Conservation (phyloP, 2,329 filamentous ascomycete species). For the Aureobasidium sp. region DNA sequence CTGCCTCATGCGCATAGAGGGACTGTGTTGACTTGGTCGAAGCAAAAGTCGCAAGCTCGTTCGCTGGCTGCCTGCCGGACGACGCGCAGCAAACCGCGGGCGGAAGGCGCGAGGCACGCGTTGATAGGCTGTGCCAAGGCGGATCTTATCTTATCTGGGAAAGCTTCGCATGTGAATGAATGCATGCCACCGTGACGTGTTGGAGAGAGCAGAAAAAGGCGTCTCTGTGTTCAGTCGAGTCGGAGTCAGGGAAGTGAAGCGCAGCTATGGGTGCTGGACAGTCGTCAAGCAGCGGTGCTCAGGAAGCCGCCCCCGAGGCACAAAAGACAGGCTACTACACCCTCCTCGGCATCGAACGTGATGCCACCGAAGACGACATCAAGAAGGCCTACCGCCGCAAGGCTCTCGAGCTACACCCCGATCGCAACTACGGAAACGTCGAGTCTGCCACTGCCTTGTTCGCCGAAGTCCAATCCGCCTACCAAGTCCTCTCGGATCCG, state of each 20-base stretch:
- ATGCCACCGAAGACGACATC: conserved; percentile 81
- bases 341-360: conserved; percentile 64
- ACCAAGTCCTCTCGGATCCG: conserved; percentile 91
- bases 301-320: conserved; percentile 26
- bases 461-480: conserved; percentile 85
- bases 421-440: conserved; percentile 82
- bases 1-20: not conserved
- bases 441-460: conserved; percentile 79
- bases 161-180: not conserved
- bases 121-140: not conserved
- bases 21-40: not conserved
- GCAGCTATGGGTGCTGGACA: conserved; percentile 41
- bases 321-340: conserved; percentile 78
- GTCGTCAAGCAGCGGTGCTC: conserved; percentile 30
- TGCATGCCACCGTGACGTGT: not conserved
- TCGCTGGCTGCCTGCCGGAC: not conserved
- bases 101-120: conserved; percentile 3
- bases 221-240: not conserved
- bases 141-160: not conserved
- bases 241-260: not conserved
- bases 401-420: conserved; percentile 88
- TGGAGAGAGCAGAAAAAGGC: not conserved
- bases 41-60: not conserved
- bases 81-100: not conserved
- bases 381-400: conserved; percentile 89